Base-by-base conservation (phyloP, 768 basidiomycete genomes). In the Leucosporidium scottii region DNA sequence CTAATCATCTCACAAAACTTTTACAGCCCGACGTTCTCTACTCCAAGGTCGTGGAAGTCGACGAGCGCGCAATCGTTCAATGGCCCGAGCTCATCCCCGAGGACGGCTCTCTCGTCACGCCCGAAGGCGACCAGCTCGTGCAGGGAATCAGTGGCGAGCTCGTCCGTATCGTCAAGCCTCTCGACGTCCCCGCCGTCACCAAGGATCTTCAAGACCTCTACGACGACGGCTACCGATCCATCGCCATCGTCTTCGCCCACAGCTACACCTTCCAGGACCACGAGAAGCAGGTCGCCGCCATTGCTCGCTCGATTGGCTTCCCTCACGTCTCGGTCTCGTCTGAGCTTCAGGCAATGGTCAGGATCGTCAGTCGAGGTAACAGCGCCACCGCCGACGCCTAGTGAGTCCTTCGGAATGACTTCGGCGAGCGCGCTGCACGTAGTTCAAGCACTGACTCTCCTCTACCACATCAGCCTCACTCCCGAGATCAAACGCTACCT, bases 361-460 rank as follows among this genome's bases (percentile, higher is more conserved):
- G 91, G 79, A 88, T 93, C 83, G 90, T 94, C 15, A 89, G 91
- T 1, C 87, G 93, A 0, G 93, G 91, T 3, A 86, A 89, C 21
- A 93, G 91, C 0, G 88, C 90, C 1, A 94, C 92, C 0, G 93
- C 93, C 0, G 93, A 96, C 73, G 93, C 93, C 1, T 96, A 84
- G 39, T 44, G 93, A 3, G 83, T 96, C 56, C 82, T 94, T 9
- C 89, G 92, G 0, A 87, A 89, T 66, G 91, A 87, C 77, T 94
- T 94, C 81, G 92, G 91, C 3, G 92, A 91, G 25, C 94, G 93
- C 64, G 96, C 94, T n/a, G n/a, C n/a, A n/a, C 73, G 93, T 93
- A 44, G 39, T n/a, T 86, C 88, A 75, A 85, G 84, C 3, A 93
- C 92, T 78, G 85, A 89, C 73, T 90, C 93, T 73, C 83, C 88